Conservation (phyloP, 2,329 filamentous ascomycete species). For the Stenocarpella maydis region DNA sequence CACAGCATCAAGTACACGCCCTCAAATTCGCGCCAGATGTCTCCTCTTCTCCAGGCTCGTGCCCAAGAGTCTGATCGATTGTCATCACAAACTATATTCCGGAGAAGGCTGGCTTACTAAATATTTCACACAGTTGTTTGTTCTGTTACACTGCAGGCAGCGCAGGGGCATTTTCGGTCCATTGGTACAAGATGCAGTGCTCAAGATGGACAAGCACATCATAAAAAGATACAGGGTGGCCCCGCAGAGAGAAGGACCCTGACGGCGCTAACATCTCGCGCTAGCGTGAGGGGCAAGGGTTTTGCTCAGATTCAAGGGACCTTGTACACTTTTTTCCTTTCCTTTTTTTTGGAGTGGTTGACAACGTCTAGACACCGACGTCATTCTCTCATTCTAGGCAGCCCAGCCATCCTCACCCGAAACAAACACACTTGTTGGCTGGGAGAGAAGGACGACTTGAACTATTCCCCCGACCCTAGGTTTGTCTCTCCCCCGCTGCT, state of each 20-base stretch:
- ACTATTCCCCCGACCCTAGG: not conserved
- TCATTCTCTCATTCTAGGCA: slow-evolving; percentile 1
- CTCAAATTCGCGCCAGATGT: not conserved
- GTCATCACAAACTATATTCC: too few relatives aligned
- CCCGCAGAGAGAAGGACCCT: not conserved
- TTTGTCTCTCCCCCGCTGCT: not conserved
- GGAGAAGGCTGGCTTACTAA: not conserved
- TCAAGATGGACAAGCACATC: too few relatives aligned
- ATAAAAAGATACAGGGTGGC: not conserved
- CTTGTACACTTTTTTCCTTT: too few relatives aligned
- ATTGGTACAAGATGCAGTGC: not conserved
- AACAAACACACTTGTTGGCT: not conserved
- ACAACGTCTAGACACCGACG: not conserved
- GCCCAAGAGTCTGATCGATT: not conserved
- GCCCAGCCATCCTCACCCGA: slow-evolving; percentile 3
- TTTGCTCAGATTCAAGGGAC: too few relatives aligned
- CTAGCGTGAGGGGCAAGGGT: not conserved
- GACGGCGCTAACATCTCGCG: not conserved
- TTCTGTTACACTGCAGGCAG: too few relatives aligned
- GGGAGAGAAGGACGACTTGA: not conserved
- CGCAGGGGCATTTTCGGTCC: not conserved
- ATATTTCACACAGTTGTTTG: not conserved
- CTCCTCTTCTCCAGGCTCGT: not conserved
- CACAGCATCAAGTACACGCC: not conserved
- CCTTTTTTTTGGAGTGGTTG: not conserved